phyloP scores from a whole-genome alignment of 1,284 basidiomycete species.

The Ustilago esculenta region DNA sequence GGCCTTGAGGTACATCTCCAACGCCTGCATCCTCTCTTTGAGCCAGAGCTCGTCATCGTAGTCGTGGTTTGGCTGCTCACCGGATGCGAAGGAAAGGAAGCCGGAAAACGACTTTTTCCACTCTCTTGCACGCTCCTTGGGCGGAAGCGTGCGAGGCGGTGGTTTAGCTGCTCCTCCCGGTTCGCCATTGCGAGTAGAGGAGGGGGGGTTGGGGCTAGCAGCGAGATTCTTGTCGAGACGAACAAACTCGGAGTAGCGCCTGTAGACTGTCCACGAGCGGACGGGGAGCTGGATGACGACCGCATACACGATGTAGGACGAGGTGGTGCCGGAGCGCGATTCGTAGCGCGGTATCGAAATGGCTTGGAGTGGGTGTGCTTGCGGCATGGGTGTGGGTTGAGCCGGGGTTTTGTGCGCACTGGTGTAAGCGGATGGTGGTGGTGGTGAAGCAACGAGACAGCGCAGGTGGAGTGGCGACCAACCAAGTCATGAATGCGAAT shows the following conservation, averaged over 20 bases:
- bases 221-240: slow-evolving; percentile 83
- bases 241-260: slow-evolving; percentile 91
- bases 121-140: slow-evolving; percentile 76
- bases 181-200: slow-evolving; percentile 14
- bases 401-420: background rate
- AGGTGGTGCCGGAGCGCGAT: slow-evolving; percentile 58
- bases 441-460: background rate
- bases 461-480: too few species aligned
- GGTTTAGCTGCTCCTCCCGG: slow-evolving; percentile 58
- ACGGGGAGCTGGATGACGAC: slow-evolving; percentile 77
- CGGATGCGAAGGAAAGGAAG: slow-evolving; percentile 28
- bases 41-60: slow-evolving; percentile 70
- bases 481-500: too few species aligned
- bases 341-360: slow-evolving; percentile 62
- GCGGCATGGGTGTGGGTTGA: slow-evolving; percentile 19
- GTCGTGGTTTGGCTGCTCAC: slow-evolving; percentile 8
- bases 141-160: slow-evolving; percentile 80
- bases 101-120: slow-evolving; percentile 56
- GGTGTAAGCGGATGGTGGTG: background rate
- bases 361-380: slow-evolving; percentile 60
- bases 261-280: slow-evolving; percentile 89
- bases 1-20: slow-evolving; percentile 86
- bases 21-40: slow-evolving; percentile 77
- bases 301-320: slow-evolving; percentile 79
- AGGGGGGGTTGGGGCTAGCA: slow-evolving; percentile 72